These are phyloP conservation scores for Pelargonium hybrid DNA, from an alignment of 441 rosid genomes.

Conservation along the genomic window DNA sequence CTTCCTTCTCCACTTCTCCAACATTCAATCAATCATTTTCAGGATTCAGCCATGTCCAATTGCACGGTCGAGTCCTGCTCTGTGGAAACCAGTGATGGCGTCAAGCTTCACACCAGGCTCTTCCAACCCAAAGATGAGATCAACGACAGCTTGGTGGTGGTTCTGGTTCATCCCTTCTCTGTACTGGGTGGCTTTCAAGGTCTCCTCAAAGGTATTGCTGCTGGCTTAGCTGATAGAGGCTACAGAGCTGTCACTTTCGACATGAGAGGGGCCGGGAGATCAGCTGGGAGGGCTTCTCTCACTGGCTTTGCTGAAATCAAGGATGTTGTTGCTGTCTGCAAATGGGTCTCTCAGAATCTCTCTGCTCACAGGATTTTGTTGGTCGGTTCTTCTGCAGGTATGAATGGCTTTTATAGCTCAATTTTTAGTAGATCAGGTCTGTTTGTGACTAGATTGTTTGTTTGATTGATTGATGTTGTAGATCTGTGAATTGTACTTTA, in stretches of 20 bases:
- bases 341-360: slow-evolving; percentile 47
- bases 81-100: slow-evolving; percentile 50
- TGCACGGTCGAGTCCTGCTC: slow-evolving; percentile 40
- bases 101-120: slow-evolving; percentile 49
- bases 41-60: slow-evolving; percentile 33
- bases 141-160: slow-evolving; percentile 35
- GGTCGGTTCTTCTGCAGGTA: slow-evolving; percentile 92
- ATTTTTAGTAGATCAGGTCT: neutral
- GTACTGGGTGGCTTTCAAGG: slow-evolving; percentile 76
- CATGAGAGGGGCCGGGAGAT: slow-evolving; percentile 83
- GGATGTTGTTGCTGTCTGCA: slow-evolving; percentile 74
- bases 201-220: slow-evolving; percentile 63
- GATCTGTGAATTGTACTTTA: slow-evolving; percentile 15
- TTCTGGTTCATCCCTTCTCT: slow-evolving; percentile 83
- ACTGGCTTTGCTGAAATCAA: slow-evolving; percentile 78
- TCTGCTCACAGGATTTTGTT: slow-evolving; percentile 52
- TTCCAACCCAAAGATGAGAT: slow-evolving; percentile 42
- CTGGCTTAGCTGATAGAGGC: slow-evolving; percentile 49
- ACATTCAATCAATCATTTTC: neutral
- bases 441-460: slow-evolving; percentile 8
- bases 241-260: slow-evolving; percentile 68
- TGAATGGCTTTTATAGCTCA: too few relatives aligned
- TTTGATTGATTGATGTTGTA: slow-evolving; percentile 6
- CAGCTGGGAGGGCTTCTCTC: slow-evolving; percentile 73
- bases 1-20: too few relatives aligned